phyloP scores from a whole-genome alignment of 2,329 filamentous ascomycete species.

The Neofusicoccum kwambonambiense region DNA sequence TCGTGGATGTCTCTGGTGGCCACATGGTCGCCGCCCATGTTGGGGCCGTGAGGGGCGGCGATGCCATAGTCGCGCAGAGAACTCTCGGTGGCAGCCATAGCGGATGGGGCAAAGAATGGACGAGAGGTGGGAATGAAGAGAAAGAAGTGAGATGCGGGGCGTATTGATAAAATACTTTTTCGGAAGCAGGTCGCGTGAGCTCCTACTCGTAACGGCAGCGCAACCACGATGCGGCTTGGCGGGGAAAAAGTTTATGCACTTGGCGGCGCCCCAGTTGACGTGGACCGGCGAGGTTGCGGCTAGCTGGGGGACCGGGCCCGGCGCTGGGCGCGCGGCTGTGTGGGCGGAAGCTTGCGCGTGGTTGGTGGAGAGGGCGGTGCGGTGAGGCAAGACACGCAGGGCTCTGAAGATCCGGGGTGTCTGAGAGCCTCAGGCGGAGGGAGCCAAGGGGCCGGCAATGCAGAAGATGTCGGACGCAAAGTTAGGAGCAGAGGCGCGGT shows the following conservation, averaged over 20 bases:
- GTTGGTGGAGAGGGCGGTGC: neutral
- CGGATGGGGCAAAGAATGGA: neutral
- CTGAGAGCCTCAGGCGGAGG: neutral
- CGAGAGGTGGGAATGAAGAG: neutral
- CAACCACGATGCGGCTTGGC: neutral
- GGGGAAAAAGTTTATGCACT: neutral
- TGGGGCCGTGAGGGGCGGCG: conserved; percentile 50
- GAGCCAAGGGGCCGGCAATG: neutral
- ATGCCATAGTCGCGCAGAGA: conserved; percentile 49
- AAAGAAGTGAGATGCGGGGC: neutral
- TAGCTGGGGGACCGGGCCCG: neutral
- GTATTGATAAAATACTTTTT: conserved; percentile 2
- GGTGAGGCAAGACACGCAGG: neutral
- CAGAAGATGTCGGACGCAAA: neutral
- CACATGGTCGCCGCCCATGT: conserved; percentile 44
- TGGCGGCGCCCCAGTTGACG: neutral
- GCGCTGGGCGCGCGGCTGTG: conserved; percentile 2
- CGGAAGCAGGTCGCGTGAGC: conserved; percentile 7
- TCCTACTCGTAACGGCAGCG: conserved; percentile 8
- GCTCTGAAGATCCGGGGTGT: neutral
- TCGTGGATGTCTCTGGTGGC: conserved; percentile 42
- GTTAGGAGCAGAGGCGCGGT: neutral
- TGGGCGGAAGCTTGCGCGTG: neutral
- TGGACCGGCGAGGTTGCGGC: neutral
- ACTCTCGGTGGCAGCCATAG: conserved; percentile 12